These are phyloP conservation scores for Goniomonas avonlea DNA, from an alignment of 78 protist genomes.

Conservation along the genomic window DNA sequence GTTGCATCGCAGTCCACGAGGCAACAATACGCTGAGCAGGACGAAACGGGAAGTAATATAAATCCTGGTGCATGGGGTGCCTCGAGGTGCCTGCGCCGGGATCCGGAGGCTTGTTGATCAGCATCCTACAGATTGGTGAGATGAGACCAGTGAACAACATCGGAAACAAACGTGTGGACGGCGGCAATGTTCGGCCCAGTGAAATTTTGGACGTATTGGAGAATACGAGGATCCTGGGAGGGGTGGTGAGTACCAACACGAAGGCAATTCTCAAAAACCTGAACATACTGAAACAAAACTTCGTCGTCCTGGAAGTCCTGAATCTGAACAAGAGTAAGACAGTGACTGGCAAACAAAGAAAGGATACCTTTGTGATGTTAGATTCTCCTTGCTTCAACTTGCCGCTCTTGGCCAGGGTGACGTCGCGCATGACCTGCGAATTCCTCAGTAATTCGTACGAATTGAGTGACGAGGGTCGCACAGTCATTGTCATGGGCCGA, in stretches of 20 bases:
- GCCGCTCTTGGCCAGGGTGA: not conserved
- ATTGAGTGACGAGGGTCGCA: too few relatives aligned
- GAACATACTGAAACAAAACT: not conserved
- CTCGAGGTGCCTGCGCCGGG: not conserved
- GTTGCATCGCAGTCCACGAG: constrained; percentile 31
- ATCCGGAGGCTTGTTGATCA: constrained; percentile 31
- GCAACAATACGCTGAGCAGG: constrained; percentile 26
- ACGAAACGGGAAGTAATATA: constrained; percentile 28
- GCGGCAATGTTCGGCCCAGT: not conserved
- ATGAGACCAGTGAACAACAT: too few relatives aligned
- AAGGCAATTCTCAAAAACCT: too few relatives aligned
- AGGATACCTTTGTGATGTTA: constrained; percentile 7
- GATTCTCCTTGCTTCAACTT: not conserved
- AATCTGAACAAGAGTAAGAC: too few relatives aligned
- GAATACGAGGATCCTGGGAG: constrained; percentile 5
- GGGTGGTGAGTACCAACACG: too few relatives aligned
- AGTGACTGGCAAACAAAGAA: too few relatives aligned
- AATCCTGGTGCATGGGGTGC: constrained; percentile 37
- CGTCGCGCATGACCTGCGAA: constrained; percentile 35
- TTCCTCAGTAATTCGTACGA: too few relatives aligned
- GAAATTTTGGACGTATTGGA: not conserved
- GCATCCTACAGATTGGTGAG: too few relatives aligned
- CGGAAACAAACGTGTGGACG: too few relatives aligned
- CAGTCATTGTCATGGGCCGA: not conserved
- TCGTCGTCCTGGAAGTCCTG: constrained; percentile 24